Conservation (phyloP, 148 eudicot species). For the Rhododendron williamsianum region DNA sequence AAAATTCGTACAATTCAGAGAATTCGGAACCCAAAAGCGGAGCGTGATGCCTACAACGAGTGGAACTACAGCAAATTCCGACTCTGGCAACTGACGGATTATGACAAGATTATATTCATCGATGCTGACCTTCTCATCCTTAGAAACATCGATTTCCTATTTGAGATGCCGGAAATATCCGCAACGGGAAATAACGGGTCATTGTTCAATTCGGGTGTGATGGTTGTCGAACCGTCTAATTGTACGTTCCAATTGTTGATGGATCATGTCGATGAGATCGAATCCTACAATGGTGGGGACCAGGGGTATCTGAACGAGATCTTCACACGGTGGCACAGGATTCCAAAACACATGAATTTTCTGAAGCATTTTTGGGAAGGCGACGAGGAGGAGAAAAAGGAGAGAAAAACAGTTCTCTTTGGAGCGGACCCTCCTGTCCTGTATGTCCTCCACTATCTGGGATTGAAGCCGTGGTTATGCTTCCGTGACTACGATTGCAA, state of each 20-base stretch:
- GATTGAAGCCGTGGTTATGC: conserved; percentile 89
- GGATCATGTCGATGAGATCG: conserved; percentile 81
- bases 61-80: conserved; percentile 98
- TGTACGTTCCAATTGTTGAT: conserved; percentile 75
- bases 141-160: conserved; percentile 76
- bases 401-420: conserved; percentile 59
- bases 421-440: conserved; percentile 81
- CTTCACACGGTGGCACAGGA: conserved; percentile 96
- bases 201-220: conserved; percentile 89
- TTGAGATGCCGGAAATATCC: conserved; percentile 73
- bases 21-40: conserved; percentile 88
- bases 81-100: conserved; percentile 91
- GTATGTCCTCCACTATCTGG: conserved; percentile 78
- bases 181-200: conserved; percentile 81
- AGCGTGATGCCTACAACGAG: conserved; percentile 85
- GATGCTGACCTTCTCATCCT: conserved; percentile 88
- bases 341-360: conserved; percentile 82
- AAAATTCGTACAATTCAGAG: conserved; percentile 65
- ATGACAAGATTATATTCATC: conserved; percentile 87
- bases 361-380: conserved; percentile 82
- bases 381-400: conserved; percentile 69
- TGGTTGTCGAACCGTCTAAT: conserved; percentile 93
- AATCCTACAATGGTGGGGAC: conserved; percentile 91
- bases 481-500: conserved; percentile 92
- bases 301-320: conserved; percentile 90